Base-by-base conservation (phyloP, 768 basidiomycete genomes). In the Boletus reticuloceps region DNA sequence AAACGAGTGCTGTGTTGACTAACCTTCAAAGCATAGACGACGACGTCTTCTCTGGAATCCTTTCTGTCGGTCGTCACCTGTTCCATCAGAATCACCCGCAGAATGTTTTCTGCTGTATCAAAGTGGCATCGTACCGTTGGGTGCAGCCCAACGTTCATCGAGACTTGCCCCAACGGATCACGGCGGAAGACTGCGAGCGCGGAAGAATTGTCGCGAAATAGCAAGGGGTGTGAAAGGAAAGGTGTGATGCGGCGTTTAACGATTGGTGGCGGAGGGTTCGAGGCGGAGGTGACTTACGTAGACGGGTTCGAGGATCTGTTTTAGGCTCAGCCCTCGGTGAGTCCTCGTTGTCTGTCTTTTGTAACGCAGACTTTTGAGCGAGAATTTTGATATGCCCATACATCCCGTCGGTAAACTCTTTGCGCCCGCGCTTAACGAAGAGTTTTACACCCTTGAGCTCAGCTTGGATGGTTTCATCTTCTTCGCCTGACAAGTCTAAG, bases 11-110 rank as follows among this genome's bases (percentile, higher is more conserved):
- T 13, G 17, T 43, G 22, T 12, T 31, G 34, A 8, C 73, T 4
- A 48, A 85, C 86, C 82, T 84, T 87, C 44, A 88, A 62, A 3
- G 83, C 86, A 60, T 88, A 88, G 6, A 87, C 69, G 12, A 83
- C 80, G 12, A 86, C 59, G 51, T 84, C 80, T 56, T 65, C 61
- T 57, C 63, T 64, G 51, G 56, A 14, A 54, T 56, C 38, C 49
- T 66, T 39, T 36, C 60, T 59, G 27, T 69, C 72, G 49, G 58
- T 42, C 58, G 52, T 69, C 22, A 72, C 56, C 9, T 72, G 66
- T 65, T 86, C 84, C 60, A 81, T 82, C 50, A 82, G 63, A 27
- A 82, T 74, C 7, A 87, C 65, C 20, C 84, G 81, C 36, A 87
- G 67, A 10, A 80, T 75, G 47, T 75, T 76, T 54, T 86, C 85